Evolutionary conservation across 306 rosid species (phyloP).

Genomic region (Trifolium repens): DNA sequence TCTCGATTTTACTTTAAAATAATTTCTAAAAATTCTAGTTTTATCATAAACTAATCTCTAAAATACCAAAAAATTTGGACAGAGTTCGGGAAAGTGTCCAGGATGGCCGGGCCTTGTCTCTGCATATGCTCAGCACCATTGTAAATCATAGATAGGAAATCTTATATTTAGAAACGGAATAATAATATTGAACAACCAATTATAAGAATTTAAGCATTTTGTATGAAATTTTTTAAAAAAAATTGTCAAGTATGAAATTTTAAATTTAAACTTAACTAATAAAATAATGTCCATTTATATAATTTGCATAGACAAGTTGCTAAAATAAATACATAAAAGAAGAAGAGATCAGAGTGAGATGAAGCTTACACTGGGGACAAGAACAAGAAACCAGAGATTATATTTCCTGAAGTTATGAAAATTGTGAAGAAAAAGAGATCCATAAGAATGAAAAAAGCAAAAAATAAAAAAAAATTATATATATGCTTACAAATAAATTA

Average conservation of each 20-base stretch:
- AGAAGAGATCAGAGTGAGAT: neutral
- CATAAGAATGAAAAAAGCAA: neutral
- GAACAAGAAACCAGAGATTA: slow-evolving; percentile 74
- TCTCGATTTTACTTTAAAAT: too few species aligned
- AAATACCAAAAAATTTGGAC: too few species aligned
- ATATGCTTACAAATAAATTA: neutral
- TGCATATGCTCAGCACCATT: too few species aligned
- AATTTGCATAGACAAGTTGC: neutral
- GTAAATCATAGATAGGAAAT: too few species aligned
- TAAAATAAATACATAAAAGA: too few species aligned
- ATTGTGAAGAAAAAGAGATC: neutral
- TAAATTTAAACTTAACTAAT: neutral
- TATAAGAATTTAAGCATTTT: neutral
- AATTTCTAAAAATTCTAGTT: too few species aligned
- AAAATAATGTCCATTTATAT: neutral
- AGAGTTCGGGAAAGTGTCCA: too few species aligned
- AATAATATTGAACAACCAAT: neutral
- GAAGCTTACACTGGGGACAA: slow-evolving; percentile 79
- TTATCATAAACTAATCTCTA: too few species aligned
- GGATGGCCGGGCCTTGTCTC: too few species aligned
- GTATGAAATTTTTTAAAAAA: neutral
- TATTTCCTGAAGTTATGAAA: slow-evolving; percentile 71
- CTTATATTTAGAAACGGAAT: too few species aligned
- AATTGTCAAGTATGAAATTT: neutral
- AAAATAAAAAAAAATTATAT: neutral